Evolutionary conservation across 73 alveolate species (phyloP).

Genomic region (Symbiodinium natans): DNA sequence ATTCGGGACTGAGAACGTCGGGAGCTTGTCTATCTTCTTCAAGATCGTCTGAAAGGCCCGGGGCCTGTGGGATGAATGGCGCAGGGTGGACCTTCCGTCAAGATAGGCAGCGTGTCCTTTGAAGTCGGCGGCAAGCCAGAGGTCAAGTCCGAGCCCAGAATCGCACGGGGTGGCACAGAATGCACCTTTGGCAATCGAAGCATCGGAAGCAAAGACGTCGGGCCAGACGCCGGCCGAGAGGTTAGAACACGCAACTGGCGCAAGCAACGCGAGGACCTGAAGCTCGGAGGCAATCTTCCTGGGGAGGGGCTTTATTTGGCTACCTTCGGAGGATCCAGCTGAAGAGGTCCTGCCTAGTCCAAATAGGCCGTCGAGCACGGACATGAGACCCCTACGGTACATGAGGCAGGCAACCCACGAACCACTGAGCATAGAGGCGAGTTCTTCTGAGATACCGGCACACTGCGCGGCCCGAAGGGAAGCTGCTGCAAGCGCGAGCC

Average conservation of each 20-base stretch:
- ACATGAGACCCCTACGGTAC: neutral
- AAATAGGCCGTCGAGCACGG: neutral
- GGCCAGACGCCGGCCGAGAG: neutral
- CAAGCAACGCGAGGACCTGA: neutral
- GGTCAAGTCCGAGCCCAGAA: neutral
- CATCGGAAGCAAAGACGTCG: neutral
- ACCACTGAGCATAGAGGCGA: neutral
- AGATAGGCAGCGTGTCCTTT: neutral
- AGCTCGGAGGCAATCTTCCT: neutral
- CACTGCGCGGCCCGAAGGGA: neutral
- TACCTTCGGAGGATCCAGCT: neutral
- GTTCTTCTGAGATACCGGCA: neutral
- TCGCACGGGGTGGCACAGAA: neutral
- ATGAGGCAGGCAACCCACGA: slow-evolving; percentile 9
- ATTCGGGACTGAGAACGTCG: no score
- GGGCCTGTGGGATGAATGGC: no score
- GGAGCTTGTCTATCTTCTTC: no score
- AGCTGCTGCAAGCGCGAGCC: neutral
- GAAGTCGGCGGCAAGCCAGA: neutral
- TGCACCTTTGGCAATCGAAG: neutral
- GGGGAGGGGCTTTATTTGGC: neutral
- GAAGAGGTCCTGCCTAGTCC: neutral
- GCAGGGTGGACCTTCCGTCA: no score
- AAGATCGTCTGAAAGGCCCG: no score
- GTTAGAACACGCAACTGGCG: neutral